Evolutionary conservation across 306 rosid species (phyloP).

Genomic region (Fragaria nilgerrensis): DNA sequence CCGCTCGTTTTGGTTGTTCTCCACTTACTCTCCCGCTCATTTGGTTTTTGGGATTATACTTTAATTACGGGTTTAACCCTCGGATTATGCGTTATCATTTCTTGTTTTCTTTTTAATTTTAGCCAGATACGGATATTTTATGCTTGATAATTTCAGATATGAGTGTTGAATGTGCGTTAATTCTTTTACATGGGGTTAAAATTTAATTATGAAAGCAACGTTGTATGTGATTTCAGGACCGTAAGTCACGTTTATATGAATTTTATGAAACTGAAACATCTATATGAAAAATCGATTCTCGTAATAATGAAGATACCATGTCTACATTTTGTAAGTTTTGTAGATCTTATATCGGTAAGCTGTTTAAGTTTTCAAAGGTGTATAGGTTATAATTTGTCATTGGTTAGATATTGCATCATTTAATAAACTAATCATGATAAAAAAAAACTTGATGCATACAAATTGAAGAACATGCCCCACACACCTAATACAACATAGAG

Average conservation of each 20-base stretch:
- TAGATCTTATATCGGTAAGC: too few species aligned
- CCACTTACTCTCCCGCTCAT: conserved; percentile 6
- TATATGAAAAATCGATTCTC: too few species aligned
- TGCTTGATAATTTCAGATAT: background rate
- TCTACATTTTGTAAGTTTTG: too few species aligned
- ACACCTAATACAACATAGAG: too few species aligned
- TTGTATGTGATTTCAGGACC: background rate
- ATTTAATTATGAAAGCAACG: background rate
- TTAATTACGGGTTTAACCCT: background rate
- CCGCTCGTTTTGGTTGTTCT: conserved; percentile 39
- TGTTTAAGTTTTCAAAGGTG: too few species aligned
- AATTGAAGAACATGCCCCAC: too few species aligned
- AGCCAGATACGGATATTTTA: background rate
- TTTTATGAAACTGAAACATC: background rate
- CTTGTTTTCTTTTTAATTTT: background rate
- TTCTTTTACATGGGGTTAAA: background rate
- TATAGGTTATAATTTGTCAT: too few species aligned
- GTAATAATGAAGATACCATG: too few species aligned
- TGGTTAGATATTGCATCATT: too few species aligned
- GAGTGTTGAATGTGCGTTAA: background rate
- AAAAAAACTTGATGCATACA: too few species aligned
- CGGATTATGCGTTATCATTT: background rate
- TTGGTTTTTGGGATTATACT: background rate
- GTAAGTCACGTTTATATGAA: background rate
- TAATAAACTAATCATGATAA: too few species aligned